These are phyloP conservation scores for Collybia sp. DNA, from an alignment of 768 basidiomycete species.

Conservation along the genomic window DNA sequence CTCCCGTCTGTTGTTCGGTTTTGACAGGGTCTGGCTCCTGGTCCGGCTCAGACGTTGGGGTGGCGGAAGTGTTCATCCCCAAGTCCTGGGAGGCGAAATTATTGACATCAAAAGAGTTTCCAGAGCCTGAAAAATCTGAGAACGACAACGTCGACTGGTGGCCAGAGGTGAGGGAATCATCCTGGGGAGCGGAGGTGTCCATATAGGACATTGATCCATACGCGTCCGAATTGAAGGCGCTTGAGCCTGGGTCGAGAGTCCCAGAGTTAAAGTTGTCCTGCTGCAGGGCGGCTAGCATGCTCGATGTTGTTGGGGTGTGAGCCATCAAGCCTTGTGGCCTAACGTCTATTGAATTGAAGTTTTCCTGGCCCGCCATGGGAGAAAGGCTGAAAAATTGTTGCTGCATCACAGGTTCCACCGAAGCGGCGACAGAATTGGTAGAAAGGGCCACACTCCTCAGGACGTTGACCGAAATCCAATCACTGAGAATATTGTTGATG, in stretches of 20 bases:
- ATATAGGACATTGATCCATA: slow-evolving; percentile 74
- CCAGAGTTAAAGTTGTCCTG: slow-evolving; percentile 65
- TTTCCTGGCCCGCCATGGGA: slow-evolving; percentile 87
- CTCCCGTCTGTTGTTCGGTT: slow-evolving; percentile 46
- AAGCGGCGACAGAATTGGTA: slow-evolving; percentile 88
- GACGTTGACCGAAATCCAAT: slow-evolving; percentile 91
- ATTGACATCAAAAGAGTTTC: slow-evolving; percentile 65
- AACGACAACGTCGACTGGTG: slow-evolving; percentile 67
- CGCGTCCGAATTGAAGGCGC: slow-evolving; percentile 61
- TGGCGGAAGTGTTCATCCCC: slow-evolving; percentile 47
- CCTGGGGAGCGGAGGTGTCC: slow-evolving; percentile 62
- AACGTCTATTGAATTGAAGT: slow-evolving; percentile 61
- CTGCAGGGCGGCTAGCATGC: slow-evolving; percentile 86
- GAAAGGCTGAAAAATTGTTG: slow-evolving; percentile 84
- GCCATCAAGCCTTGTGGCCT: slow-evolving; percentile 61
- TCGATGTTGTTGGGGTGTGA: slow-evolving; percentile 83
- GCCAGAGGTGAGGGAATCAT: slow-evolving; percentile 54
- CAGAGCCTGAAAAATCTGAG: slow-evolving; percentile 60
- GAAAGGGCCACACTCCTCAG: slow-evolving; percentile 83
- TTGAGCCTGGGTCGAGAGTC: slow-evolving; percentile 59
- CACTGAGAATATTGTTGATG: slow-evolving; percentile 37
- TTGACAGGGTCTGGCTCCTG: slow-evolving; percentile 63
- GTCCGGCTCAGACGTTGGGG: slow-evolving; percentile 56
- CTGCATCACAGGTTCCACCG: slow-evolving; percentile 89
- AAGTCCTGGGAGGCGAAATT: slow-evolving; percentile 67